Evolutionary conservation across 108 stramenopile species (phyloP), one percentile per base, ranked within the genome.

Genomic region (Nannochloropsis salina): DNA sequence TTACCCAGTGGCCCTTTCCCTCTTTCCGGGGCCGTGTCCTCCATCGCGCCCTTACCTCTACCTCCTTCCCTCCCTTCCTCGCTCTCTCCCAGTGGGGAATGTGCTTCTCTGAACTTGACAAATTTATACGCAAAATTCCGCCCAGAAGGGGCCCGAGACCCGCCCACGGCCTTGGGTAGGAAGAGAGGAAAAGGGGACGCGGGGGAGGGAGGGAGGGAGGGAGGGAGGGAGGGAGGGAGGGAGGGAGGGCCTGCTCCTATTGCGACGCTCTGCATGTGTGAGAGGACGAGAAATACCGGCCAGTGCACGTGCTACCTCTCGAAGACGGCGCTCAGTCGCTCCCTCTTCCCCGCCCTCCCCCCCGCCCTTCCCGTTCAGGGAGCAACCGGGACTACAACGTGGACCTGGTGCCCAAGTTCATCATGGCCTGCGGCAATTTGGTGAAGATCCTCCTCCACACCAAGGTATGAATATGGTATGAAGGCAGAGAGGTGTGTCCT

Each of bases 341-440:
- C 47, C 47, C 11, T 12, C 47, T 9, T 12, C 47, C 11, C 47
- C 47, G 47, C 47, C 47, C 11, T 12, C 47, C 11, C 47, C 47
- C 11, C 47, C 47, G 47, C 47, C 47, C 11, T 12, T 12, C 11
- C 47, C 47, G 47, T 9, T 12, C 5, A 85, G 86, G 9, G 83
- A 84, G 61, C 47, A 80, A 6, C 20, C 86, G 86, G 42, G 98
- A 99, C 90, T 99, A 96, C 92, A 98, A 98, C 89, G 96, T 98
- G 31, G 99, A 99, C 93, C 93, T 98, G 45, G 95, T 99, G 85
- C 98, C 98, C 31, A 99, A 99, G 92, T 98, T 98, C 92, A 97
- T 99, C 91, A 99, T 99, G 98, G 98, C 99, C 11, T 95, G 95
- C 86, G 99, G 99, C 42, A 97, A 97, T 84, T 93, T 99, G 41